Base-by-base conservation (phyloP, 2,329 filamentous ascomycete genomes). In the Ophiostoma novo-ulmi region DNA sequence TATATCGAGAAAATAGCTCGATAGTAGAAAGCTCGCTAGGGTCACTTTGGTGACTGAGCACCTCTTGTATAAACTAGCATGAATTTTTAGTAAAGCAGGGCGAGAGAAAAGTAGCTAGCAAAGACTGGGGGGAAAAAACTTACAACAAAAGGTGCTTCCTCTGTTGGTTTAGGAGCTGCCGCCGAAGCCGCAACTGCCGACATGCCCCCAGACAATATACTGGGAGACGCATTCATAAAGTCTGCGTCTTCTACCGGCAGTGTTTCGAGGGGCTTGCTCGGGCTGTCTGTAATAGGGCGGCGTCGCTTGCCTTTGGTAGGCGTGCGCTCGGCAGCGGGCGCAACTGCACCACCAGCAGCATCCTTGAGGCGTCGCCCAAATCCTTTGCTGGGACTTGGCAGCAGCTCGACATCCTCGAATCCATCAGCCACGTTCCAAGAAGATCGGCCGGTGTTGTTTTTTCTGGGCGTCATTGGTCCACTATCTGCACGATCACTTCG, bases 241-340 rank as follows among this genome's bases (percentile, higher is more conserved):
- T 70, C 70, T 3, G 41, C 71, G 7, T 70, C 71, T 0, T 72
- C 72, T 13, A 71, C 72, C 1, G 72, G 73, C 73, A 82, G 80
- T 10, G 79, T 85, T 69, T 89, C 87, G 13, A 92, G 79, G 1
- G 87, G 83, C 76, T 83, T 84, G 17, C 88, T 82, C 1, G 91
- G 91, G 74, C 90, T 93, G 72, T 91, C 88, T 3, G 88, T 80
- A 1, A 81, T 76, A 0, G 85, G 85, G 3, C 91, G 83, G 77
- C 93, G 94, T 74, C 91, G 82, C 80, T 94, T 94, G 7, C 82
- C 83, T 70, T 89, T 89, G 52, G 82, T 90, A 0, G 91, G 91
- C 2, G 86, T 88, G 72, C 84, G 81, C 74, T 88, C 85, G 0
- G 80, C 79, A 4, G 84, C 78, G 31, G 82, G 79, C 17, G 79